Conservation (phyloP, 2,329 filamentous ascomycete genomes). For the Corinectria fuckeliana region DNA sequence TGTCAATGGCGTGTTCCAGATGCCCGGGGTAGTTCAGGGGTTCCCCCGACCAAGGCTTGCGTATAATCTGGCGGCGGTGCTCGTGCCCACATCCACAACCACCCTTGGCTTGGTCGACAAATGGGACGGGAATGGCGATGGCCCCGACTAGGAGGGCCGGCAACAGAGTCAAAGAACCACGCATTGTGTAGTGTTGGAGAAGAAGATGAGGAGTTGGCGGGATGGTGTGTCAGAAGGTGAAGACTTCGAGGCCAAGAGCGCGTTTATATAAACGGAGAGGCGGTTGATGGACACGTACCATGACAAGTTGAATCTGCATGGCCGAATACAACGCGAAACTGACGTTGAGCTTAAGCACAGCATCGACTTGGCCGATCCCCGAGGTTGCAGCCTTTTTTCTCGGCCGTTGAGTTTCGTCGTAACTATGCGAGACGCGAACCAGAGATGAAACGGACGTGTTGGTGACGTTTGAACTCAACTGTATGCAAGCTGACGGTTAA, state of each 20-base stretch:
- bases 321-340: neutral
- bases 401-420: neutral
- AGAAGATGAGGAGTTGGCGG: neutral
- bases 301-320: neutral
- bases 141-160: neutral
- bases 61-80: no score
- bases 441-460: neutral
- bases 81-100: no score
- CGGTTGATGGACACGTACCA: neutral
- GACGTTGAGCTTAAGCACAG: neutral
- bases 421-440: neutral
- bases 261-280: neutral
- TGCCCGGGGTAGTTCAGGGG: no score
- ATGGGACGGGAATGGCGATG: slow-evolving; percentile 2
- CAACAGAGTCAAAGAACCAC: neutral
- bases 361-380: no score
- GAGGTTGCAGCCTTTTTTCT: no score
- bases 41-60: no score
- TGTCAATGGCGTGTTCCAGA: no score
- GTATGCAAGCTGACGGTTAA: neutral
- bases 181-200: neutral
- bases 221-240: neutral
- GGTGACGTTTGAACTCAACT: neutral
- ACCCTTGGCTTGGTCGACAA: neutral
- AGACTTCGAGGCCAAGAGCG: neutral